Conservation (phyloP, 139 green algal species). For the Deuterostichococcus epilithicus region DNA sequence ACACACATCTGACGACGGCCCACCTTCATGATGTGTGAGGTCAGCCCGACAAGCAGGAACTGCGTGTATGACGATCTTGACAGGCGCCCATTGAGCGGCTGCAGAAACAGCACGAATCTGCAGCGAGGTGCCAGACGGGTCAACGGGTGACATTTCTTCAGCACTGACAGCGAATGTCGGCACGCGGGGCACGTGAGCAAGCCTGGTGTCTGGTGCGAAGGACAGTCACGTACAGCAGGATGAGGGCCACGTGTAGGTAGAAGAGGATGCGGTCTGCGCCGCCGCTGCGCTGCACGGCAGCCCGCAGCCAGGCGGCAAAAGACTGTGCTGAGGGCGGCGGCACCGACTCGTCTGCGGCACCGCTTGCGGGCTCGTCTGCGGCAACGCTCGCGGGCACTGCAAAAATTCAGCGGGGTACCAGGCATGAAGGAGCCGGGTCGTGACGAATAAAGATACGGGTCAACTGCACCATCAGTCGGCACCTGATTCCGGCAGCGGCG, state of each 20-base stretch:
- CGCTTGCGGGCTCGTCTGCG: neutral
- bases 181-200: too few species aligned
- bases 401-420: neutral
- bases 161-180: conserved; percentile 18
- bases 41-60: conserved; percentile 16
- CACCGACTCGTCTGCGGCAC: too few species aligned
- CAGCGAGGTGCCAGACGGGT: conserved; percentile 4
- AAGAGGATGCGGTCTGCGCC: neutral
- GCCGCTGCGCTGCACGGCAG: neutral
- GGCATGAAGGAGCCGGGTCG: neutral
- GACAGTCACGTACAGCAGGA: neutral
- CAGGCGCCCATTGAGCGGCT: conserved; percentile 19
- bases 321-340: too few species aligned
- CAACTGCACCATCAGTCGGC: neutral
- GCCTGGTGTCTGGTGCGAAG: neutral
- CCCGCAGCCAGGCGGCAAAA: neutral
- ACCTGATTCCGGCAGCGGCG: neutral
- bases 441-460: neutral
- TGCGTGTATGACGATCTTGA: conserved; percentile 10
- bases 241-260: neutral
- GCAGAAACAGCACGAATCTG: conserved; percentile 15
- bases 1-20: neutral
- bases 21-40: conserved; percentile 25
- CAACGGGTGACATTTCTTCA: neutral
- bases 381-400: neutral